Percentiles rank a stretch among this genome's conserved stretches.
Evolutionary conservation across 2,329 filamentous ascomycete genomes (phyloP).

Genomic region (Colletotrichum euphorbiae): DNA sequence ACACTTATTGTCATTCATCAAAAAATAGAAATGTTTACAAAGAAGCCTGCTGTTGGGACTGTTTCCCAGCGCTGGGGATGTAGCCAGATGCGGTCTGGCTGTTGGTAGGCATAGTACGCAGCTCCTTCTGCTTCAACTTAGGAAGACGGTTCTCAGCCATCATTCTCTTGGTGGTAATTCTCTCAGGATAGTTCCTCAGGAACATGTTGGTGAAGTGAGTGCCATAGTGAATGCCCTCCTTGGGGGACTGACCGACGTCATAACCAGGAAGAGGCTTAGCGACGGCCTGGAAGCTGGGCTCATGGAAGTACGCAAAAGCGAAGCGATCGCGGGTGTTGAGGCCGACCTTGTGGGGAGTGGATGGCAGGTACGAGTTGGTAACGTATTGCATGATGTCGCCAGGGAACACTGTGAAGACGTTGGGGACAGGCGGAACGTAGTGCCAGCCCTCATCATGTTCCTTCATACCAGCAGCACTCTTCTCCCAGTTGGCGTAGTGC

Average conservation of each 20-base stretch:
- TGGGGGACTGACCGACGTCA: conserved; percentile 46
- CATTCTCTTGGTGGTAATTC: conserved; percentile 56
- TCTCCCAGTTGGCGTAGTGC: conserved; percentile 58
- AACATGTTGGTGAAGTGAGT: conserved; percentile 65
- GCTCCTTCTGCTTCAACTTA: conserved; percentile 43
- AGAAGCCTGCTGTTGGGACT: neutral
- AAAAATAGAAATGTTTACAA: conserved; percentile 3
- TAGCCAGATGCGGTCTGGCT: neutral
- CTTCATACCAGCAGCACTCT: conserved; percentile 55
- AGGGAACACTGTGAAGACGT: conserved; percentile 62
- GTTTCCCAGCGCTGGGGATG: neutral
- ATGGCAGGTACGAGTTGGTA: conserved; percentile 57
- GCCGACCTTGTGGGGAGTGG: conserved; percentile 63
- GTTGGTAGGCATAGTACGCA: conserved; percentile 41
- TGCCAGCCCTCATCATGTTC: conserved; percentile 60
- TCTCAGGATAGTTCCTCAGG: conserved; percentile 60
- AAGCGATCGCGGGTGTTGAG: conserved; percentile 61
- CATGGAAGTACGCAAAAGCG: conserved; percentile 64
- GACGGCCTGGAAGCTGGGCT: conserved; percentile 60
- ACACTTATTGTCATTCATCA: neutral
- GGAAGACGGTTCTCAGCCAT: conserved; percentile 48
- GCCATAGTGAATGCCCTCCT: conserved; percentile 61
- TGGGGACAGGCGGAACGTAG: conserved; percentile 58
- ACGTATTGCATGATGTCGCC: conserved; percentile 66
- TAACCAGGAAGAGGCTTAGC: conserved; percentile 56